phyloP scores from a whole-genome alignment of 495 filamentous ascomycete species.

The Hypoxylon perforatum region DNA sequence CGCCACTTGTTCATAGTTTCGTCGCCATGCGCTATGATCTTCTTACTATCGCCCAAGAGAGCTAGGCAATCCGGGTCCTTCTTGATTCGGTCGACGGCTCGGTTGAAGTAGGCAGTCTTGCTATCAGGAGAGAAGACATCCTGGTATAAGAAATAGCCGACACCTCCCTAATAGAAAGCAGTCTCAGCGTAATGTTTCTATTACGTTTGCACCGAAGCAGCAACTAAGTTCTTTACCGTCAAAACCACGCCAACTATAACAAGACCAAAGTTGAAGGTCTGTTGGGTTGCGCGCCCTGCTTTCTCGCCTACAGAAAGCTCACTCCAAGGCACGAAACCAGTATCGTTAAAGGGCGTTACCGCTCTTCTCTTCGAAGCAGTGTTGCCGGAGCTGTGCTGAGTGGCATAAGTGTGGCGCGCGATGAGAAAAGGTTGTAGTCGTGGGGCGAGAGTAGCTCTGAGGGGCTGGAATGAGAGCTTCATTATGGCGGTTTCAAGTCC shows the following conservation, averaged over 20 bases:
- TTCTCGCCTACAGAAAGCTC: constrained; percentile 82
- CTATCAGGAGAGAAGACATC: constrained; percentile 91
- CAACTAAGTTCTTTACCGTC: constrained; percentile 64
- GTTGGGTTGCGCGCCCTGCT: constrained; percentile 85
- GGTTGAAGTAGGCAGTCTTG: constrained; percentile 88
- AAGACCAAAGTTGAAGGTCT: constrained; percentile 85
- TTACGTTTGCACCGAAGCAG: not conserved
- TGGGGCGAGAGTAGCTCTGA: constrained; percentile 28
- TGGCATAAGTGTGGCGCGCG: constrained; percentile 46
- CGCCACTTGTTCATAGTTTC: constrained; percentile 85
- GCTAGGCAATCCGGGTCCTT: constrained; percentile 73
- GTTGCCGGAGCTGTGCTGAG: constrained; percentile 39
- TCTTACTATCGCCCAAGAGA: constrained; percentile 77
- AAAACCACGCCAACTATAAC: constrained; percentile 78
- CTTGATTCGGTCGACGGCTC: constrained; percentile 82
- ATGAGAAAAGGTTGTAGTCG: constrained; percentile 34
- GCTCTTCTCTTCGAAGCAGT: constrained; percentile 61
- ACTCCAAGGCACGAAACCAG: constrained; percentile 82
- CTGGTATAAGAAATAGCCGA: constrained; percentile 80
- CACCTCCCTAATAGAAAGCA: constrained; percentile 67
- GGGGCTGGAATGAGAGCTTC: constrained; percentile 44
- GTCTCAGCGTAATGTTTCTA: constrained; percentile 23
- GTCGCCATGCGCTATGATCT: constrained; percentile 88
- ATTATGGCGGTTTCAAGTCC: constrained; percentile 41
- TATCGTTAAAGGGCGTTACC: constrained; percentile 84